Conservation (phyloP, 208 protist genomes). For the Leishmania braziliensis region DNA sequence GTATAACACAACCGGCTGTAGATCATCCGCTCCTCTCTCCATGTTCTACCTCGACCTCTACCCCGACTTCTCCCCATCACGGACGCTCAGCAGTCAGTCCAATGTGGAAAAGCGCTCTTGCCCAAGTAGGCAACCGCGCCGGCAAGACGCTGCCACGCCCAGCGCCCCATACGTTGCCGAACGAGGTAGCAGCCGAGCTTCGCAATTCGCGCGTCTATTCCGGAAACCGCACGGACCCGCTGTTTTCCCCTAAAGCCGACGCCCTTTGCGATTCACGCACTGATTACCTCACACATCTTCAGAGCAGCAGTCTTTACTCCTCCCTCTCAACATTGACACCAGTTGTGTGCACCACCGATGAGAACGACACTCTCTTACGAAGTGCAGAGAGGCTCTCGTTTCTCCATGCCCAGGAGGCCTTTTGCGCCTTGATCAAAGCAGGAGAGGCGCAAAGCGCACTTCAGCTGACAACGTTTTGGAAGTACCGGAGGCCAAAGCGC, state of each 20-base stretch:
- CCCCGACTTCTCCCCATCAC: not conserved
- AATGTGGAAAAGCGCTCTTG: slow-evolving; percentile 19
- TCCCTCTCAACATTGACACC: slow-evolving; percentile 10
- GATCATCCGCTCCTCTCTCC: not conserved
- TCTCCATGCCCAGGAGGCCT: slow-evolving; percentile 22
- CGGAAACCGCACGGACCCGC: not conserved
- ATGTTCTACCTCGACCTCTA: not conserved
- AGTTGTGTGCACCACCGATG: slow-evolving; percentile 4
- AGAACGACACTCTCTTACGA: slow-evolving; percentile 7
- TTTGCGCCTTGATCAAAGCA: slow-evolving; percentile 28
- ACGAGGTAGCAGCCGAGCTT: not conserved
- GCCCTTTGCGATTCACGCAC: slow-evolving; percentile 6
- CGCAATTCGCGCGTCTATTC: not conserved
- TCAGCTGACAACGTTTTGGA: slow-evolving; percentile 27
- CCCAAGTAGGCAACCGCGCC: slow-evolving; percentile 13
- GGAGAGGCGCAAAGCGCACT: slow-evolving; percentile 28
- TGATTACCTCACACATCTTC: slow-evolving; percentile 8
- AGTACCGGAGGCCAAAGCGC: not conserved
- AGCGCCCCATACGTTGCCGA: not conserved
- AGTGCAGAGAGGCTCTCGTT: slow-evolving; percentile 19
- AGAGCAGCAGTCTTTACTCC: slow-evolving; percentile 18
- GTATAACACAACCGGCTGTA: not conserved
- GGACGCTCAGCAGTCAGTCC: not conserved
- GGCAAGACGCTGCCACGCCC: not conserved
- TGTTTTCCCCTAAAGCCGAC: slow-evolving; percentile 9